These are phyloP conservation scores for Berberis vulgaris DNA, from an alignment of 164 flowering plant genomes.

Conservation along the genomic window DNA sequence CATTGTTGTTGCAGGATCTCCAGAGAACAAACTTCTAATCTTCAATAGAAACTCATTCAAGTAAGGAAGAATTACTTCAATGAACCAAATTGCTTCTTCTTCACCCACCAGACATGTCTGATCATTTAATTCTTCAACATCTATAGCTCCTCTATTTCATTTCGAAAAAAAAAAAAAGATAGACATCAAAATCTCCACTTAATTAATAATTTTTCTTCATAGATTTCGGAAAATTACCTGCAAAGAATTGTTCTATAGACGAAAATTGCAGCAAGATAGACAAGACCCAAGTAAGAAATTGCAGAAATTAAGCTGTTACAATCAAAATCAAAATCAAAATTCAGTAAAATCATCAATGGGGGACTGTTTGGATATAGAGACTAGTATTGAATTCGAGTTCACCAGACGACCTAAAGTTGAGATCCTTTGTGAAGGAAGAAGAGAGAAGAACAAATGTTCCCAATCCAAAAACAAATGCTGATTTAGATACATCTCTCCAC, in stretches of 20 bases:
- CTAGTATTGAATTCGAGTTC: not conserved
- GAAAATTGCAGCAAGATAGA: conserved; percentile 66
- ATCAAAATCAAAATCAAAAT: not conserved
- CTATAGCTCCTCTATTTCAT: conserved; percentile 33
- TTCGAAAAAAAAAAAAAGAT: too few species aligned
- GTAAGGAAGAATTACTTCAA: conserved; percentile 65
- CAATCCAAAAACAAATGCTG: conserved; percentile 65
- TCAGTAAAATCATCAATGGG: conserved; percentile 5
- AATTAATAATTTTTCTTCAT: too few species aligned
- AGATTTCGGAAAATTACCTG: conserved; percentile 35
- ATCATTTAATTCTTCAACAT: conserved; percentile 17
- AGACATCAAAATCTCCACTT: too few species aligned
- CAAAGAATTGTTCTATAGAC: conserved; percentile 49
- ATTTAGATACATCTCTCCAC: conserved; percentile 86
- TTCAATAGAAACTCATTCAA: conserved; percentile 61
- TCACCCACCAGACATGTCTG: conserved; percentile 45
- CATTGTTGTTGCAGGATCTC: conserved; percentile 86
- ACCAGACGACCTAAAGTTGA: conserved; percentile 59
- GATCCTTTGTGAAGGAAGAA: conserved; percentile 54
- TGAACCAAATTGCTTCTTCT: conserved; percentile 72
- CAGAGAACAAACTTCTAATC: conserved; percentile 62
- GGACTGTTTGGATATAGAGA: not conserved
- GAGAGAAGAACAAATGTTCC: conserved; percentile 66
- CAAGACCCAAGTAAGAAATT: conserved; percentile 63
- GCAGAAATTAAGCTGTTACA: conserved; percentile 66